Base-by-base conservation (phyloP, 345 rosid genomes). In the Passiflora organensis region DNA sequence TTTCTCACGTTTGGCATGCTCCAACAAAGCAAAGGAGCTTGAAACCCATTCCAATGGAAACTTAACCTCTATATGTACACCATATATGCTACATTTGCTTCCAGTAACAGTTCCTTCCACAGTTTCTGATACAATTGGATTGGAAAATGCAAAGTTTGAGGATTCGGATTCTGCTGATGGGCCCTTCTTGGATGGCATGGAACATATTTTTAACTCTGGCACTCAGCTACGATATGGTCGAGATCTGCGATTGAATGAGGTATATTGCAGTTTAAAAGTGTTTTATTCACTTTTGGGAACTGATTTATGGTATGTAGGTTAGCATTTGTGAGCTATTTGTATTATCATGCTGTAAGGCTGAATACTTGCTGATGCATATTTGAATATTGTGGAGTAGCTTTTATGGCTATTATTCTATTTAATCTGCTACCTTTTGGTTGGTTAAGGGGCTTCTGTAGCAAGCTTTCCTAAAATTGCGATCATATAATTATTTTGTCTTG, bases 211-310 rank as follows among this genome's bases (percentile, higher is more conserved):
- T 66, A 84, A 78, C 76, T 88, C 85, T 53, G 76, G 78, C 72
- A 86, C 83, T 46, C 91, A 82, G 73, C 68, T 88, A 78, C 85
- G 84, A 20, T 91, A 80, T 77, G 98, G 98, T 55, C 82, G 93
- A 25, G 98, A 91, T 81, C 75, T 88, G 70, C 82, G 98, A 50
- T 75, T 88, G 76, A 91, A 91, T 80, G 96, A 91, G 96, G 98
- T 88, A 56, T 48, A 70, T 55, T 48, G 42, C 51, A 20, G 38
- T 19, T 37, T 39, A 12, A 23, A 48, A 32, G 32, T 60, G 48
- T 19, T 61, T 28, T 44, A 44, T 25, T 54, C 34, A 15, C 37
- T 37, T 19, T 38, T 24, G 17, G 55, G 18, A 47, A 32, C 36
- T 53, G 32, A 51, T 53, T 25, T 58, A 17, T 28, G 48, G 19